Base-by-base conservation (phyloP, 305 asterid genomes). In the Rubia peregrina region DNA sequence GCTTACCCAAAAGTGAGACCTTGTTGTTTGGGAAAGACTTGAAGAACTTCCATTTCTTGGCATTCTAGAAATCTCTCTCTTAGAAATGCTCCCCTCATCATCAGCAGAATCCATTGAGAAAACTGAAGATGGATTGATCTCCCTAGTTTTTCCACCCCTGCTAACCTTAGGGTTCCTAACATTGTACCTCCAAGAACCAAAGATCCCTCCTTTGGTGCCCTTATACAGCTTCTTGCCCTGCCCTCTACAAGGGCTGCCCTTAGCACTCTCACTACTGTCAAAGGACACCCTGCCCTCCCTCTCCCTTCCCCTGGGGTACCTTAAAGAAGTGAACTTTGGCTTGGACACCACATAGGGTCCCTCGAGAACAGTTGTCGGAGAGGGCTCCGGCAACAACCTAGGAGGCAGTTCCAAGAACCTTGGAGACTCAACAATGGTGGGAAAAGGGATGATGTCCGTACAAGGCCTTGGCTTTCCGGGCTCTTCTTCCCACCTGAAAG, bases 351-450 rank as follows among this genome's bases (percentile, higher is more conserved):
- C 55, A 41, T 80, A 81, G 60, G 95, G 95, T 14, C 95, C 92
- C n/a, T 86, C 97, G 44, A 91, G 85, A 51, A 91, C 91, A 0
- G 93, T 80, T 62, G 85, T 81, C 46, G 95, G 97, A 2, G 96
- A 85, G 63, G 92, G 73, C 16, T 81, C 78, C 10, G 61, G 56
- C 57, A 73, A 78, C n/a, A 79, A 76, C 69, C 85, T 73, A 2
- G 87, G 85, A 62, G 87, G 87, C 24, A 77, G 79, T 30, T 83
- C 85, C 57, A 79, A 72, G 65, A 56, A 72, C 67, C 63, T 80
- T 51, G 81, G 76, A 3, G 67, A 22, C 9, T 36, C 63, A 9
- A 22, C 38, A 55, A 72, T 22, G 60, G 64, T 38, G 16, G 80
- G 56, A 40, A 74, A 57, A 41, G 80, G 49, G 69, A 73, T 71